phyloP scores from a whole-genome alignment of 2,329 filamentous ascomycete genomes.

The Botrytis porri region DNA sequence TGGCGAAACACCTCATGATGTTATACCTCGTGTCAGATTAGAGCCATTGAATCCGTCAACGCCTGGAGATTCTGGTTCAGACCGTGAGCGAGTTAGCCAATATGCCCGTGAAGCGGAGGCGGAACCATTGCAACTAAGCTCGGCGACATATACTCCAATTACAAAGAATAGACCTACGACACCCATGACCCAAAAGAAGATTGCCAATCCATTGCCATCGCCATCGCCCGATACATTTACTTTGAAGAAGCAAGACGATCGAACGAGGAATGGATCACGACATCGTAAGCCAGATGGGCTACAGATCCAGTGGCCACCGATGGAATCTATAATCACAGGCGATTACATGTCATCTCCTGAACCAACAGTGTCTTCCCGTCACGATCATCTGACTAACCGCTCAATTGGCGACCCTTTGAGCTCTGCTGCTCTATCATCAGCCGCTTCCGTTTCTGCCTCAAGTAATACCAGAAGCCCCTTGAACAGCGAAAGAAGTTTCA shows the following conservation, averaged over 20 bases:
- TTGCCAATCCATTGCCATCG: constrained; percentile 61
- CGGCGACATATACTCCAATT: constrained; percentile 38
- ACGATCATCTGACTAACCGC: constrained; percentile 41
- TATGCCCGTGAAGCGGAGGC: constrained; percentile 35
- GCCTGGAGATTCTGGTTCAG: constrained; percentile 47
- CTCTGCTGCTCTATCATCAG: constrained; percentile 43
- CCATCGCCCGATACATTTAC: constrained; percentile 63
- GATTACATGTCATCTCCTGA: constrained; percentile 56
- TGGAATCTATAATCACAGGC: constrained; percentile 50
- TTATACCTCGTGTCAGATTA: constrained; percentile 42
- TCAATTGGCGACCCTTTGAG: constrained; percentile 36
- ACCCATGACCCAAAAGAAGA: constrained; percentile 57
- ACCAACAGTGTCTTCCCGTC: constrained; percentile 50
- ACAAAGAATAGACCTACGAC: constrained; percentile 60
- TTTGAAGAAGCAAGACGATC: constrained; percentile 57
- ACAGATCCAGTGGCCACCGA: constrained; percentile 56
- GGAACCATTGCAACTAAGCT: constrained; percentile 40
- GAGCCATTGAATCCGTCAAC: constrained; percentile 43
- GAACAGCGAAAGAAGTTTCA: constrained; percentile 47
- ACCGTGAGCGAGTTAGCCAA: constrained; percentile 42
- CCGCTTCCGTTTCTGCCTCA: constrained; percentile 54
- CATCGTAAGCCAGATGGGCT: constrained; percentile 76
- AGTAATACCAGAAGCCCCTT: constrained; percentile 44
- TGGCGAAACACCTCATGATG: constrained; percentile 62
- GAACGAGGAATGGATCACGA: constrained; percentile 66